Base-by-base conservation (phyloP, 805 yeast genomes). In the Alloascoidea hylecoeti region DNA sequence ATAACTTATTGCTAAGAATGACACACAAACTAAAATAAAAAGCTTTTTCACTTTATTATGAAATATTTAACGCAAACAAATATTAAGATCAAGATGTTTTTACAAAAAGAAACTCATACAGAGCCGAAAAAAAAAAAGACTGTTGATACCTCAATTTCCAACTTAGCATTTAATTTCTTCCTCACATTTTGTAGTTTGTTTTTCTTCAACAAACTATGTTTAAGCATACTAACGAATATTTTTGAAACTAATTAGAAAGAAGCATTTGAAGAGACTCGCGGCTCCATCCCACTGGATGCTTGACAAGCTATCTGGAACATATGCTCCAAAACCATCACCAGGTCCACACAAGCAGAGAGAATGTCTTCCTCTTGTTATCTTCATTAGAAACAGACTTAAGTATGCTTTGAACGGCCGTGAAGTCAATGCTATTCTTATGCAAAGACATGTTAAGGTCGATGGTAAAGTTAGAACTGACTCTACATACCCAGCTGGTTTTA, bases 221-320 rank as follows among this genome's bases (percentile, higher is more conserved):
- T 35, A n/a, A n/a, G n/a, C n/a, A n/a, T n/a, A n/a, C n/a, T n/a
- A n/a, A n/a, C 36, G 17, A 5, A 38, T 17, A 15, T 18, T 15
- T 30, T 18, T 30, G 30, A 23, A 23, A 40, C 45, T 28, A 32
- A 48, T 58, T 63, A 82, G 88, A 81, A 85, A 86, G 88, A 88
- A 89, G 79, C 96, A 89, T 70, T 80, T 88, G 69, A 88, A 89
- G 80, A 86, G 97, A 81, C 81, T 89, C 72, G 96, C 97, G 68
- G 98, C 98, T 68, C 99, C 99, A 78, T 81, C 88, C 76, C 98
- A 92, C 81, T 92, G 98, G 98, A 83, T 92, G 94, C 84, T 92
- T 76, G 98, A 94, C 94, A 92, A 92, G 75, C 77, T 92, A 74
- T 83, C 96, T 64, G 99, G 99, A 67, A 75, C 84, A 63, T 92